phyloP scores from a whole-genome alignment of 1,284 basidiomycete genomes.

The Athelia sp. region DNA sequence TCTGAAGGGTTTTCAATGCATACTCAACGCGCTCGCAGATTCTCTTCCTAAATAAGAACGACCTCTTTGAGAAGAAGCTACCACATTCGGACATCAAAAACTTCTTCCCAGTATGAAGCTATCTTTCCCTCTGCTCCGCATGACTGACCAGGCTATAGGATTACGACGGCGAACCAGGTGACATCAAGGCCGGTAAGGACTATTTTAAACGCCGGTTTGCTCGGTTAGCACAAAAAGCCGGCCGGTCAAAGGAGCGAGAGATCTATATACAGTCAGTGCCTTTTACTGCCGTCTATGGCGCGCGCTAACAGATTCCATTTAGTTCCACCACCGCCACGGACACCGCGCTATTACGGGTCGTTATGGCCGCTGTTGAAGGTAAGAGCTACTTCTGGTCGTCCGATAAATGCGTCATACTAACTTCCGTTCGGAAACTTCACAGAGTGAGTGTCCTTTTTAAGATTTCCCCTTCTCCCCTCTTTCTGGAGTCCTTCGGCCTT shows the following conservation, averaged over 20 bases:
- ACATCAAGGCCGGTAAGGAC: slow-evolving; percentile 73
- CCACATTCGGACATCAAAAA: slow-evolving; percentile 76
- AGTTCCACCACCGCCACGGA: slow-evolving; percentile 94
- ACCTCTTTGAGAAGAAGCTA: slow-evolving; percentile 85
- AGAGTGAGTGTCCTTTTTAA: slow-evolving; percentile 66
- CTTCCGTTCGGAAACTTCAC: slow-evolving; percentile 18
- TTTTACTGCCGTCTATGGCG: slow-evolving; percentile 2
- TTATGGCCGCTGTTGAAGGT: slow-evolving; percentile 94
- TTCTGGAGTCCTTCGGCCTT: background rate
- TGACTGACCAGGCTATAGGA: slow-evolving; percentile 40
- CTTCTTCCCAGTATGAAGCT: slow-evolving; percentile 78
- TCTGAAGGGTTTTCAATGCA: background rate
- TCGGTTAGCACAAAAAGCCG: slow-evolving; percentile 76
- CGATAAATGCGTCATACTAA: slow-evolving; percentile 4
- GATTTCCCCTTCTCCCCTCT: slow-evolving; percentile 13
- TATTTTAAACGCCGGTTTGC: slow-evolving; percentile 90
- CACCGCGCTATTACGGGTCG: slow-evolving; percentile 84
- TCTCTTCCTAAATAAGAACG: slow-evolving; percentile 88
- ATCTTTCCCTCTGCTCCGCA: slow-evolving; percentile 2
- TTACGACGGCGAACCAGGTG: slow-evolving; percentile 67
- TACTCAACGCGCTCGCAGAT: slow-evolving; percentile 47
- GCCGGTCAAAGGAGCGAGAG: slow-evolving; percentile 79
- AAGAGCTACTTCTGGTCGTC: slow-evolving; percentile 22
- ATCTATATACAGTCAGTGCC: slow-evolving; percentile 84
- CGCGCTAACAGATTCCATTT: slow-evolving; percentile 2